Base-by-base conservation (phyloP, 2,329 filamentous ascomycete species). In the Cordyceps cateniannulata region DNA sequence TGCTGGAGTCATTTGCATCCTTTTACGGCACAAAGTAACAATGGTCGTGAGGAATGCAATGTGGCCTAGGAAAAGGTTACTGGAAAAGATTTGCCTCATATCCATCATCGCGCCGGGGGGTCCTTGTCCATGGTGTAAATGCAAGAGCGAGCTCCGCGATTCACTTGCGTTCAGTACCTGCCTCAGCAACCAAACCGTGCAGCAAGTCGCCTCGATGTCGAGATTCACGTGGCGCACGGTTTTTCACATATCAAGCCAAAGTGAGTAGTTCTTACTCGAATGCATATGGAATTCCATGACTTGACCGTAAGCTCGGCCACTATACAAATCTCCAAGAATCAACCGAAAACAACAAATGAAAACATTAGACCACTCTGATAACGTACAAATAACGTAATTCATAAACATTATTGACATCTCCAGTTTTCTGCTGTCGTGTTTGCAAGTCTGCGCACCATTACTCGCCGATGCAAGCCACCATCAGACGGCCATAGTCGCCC, bases 401-500 rank as follows among this genome's bases (percentile, higher is more conserved):
- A 50, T 42, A 58, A 42, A 42, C 20, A 42, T 8, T 18, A 50
- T 16, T 27, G 44, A 1, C 44, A 25, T 47, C 44, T 25, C 44
- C 16, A 3, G 10, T 16, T 47, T 25, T 18, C 10, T 24, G 22
- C 38, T 20, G n/a, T 24, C 16, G 10, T 18, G 35, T 9, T 45
- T 14, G n/a, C 27, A 6, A 8, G n/a, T 8, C 4, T 7, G 48
- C n/a, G 14, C 14, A 24, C 9, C 4, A 24, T 38, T 66, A 71
- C 66, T 81, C 80, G 20, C 81, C 82, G 55, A 85, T 75, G 59
- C 81, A 83, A n/a, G 88, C 91, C 65, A 96, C 75, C 83, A 97
- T 80, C 68, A 93, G 74, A 66, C 77, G 83, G 75, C 90, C 81
- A 67, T 95, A 96, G 73, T 96, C 88, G 5, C 92, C 90, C 63